These are phyloP conservation scores for Apiospora koreana DNA, from an alignment of 2,329 filamentous ascomycete species.

Conservation along the genomic window DNA sequence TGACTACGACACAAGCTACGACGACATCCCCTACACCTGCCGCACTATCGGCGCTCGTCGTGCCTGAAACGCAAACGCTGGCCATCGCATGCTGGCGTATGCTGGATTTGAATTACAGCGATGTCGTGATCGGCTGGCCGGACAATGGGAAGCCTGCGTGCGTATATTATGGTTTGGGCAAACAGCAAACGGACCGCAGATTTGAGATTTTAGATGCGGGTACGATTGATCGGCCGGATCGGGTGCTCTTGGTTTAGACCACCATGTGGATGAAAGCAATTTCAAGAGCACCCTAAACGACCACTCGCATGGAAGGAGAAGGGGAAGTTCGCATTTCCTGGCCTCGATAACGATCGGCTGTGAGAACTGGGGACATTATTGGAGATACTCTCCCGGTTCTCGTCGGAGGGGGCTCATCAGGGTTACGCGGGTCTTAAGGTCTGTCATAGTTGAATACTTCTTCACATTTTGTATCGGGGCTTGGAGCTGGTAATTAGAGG, in stretches of 20 bases:
- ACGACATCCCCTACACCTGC: not conserved
- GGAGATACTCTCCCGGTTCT: too few relatives aligned
- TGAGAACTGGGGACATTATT: too few relatives aligned
- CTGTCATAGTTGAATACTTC: too few relatives aligned
- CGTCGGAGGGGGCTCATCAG: too few relatives aligned
- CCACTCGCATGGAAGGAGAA: not conserved
- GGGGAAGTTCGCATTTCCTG: not conserved
- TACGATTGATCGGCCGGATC: not conserved
- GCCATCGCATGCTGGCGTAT: not conserved
- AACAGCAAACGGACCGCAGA: not conserved
- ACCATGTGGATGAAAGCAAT: not conserved
- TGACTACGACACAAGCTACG: not conserved
- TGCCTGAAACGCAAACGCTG: not conserved
- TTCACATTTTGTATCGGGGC: too few relatives aligned
- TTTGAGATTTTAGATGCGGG: not conserved
- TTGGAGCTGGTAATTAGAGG: too few relatives aligned
- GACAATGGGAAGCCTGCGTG: not conserved
- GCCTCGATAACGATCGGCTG: not conserved
- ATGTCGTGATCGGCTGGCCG: not conserved
- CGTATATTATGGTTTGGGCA: not conserved
- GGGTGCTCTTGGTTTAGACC: not conserved
- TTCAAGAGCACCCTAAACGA: not conserved
- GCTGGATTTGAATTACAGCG: not conserved
- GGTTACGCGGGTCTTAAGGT: too few relatives aligned
- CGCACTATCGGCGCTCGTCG: not conserved